Percentiles rank a stretch among this genome's conserved stretches.
phyloP scores from a whole-genome alignment of 2,329 filamentous ascomycete genomes.

The Laburnicola sp. region DNA sequence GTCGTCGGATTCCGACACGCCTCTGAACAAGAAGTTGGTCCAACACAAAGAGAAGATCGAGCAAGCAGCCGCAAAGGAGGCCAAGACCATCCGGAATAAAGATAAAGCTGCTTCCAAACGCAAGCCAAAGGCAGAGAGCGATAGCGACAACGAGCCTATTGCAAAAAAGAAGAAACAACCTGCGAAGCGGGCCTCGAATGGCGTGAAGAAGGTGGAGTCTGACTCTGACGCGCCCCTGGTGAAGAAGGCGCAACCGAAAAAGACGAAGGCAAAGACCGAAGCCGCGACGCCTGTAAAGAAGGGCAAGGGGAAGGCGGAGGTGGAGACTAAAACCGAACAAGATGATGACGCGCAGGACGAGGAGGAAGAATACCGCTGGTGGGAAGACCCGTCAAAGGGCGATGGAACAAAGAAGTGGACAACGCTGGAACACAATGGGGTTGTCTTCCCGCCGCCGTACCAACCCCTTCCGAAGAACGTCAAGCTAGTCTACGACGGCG shows the following conservation, averaged over 20 bases:
- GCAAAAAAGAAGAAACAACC: slow-evolving; percentile 64
- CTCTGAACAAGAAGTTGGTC: slow-evolving; percentile 66
- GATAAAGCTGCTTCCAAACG: slow-evolving; percentile 65
- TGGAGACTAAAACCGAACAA: slow-evolving; percentile 64
- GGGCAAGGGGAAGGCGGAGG: slow-evolving; percentile 56
- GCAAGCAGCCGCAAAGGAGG: slow-evolving; percentile 69
- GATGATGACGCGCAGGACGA: slow-evolving; percentile 72
- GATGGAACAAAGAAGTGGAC: slow-evolving; percentile 96
- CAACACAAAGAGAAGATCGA: slow-evolving; percentile 83
- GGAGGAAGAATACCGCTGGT: slow-evolving; percentile 84
- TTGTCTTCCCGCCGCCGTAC: slow-evolving; percentile 90
- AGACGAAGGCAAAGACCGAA: slow-evolving; percentile 56
- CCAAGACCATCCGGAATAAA: slow-evolving; percentile 55
- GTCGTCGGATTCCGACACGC: slow-evolving; percentile 61
- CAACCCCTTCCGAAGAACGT: slow-evolving; percentile 83
- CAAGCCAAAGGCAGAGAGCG: slow-evolving; percentile 66
- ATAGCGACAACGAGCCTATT: slow-evolving; percentile 70
- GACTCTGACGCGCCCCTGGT: slow-evolving; percentile 51
- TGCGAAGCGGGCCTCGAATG: slow-evolving; percentile 51
- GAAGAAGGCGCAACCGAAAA: slow-evolving; percentile 49
- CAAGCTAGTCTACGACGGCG: slow-evolving; percentile 83
- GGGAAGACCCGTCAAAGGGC: slow-evolving; percentile 85
- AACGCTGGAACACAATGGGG: slow-evolving; percentile 91
- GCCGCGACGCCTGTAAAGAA: slow-evolving; percentile 56
- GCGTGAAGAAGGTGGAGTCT: slow-evolving; percentile 51